Base-by-base conservation (phyloP, 768 basidiomycete species). In the Clitopilus passeckerianus region DNA sequence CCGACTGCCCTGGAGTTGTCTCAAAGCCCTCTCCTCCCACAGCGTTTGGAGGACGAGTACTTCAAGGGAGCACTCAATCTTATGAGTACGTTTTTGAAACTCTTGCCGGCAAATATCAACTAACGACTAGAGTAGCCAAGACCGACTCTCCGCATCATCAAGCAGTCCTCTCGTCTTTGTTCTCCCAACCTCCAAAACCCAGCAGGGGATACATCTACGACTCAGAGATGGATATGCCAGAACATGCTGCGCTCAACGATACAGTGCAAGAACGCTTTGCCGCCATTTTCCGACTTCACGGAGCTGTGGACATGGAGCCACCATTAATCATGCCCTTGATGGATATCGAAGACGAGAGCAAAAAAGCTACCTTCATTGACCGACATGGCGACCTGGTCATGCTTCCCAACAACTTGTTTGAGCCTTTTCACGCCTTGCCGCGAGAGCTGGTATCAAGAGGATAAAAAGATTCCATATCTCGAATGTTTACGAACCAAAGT, bases 341-440 rank as follows among this genome's bases (percentile, higher is more conserved):
- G 53, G 80, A 86, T 30, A 74, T 79, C 2, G 83, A 85, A 16
- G 87, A 90, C 30, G 84, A 87, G 33, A 79, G 80, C 43, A 82
- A 78, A 6, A 84, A 87, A 27, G 91, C 89, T 1, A 76, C 85
- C 6, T 85, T 93, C 63, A 81, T 98, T 30, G 95, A 96, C 72
- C 77, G 84, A 52, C 87, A 87, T 58, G 93, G 90, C 1, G 90
- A 92, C 62, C 76, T 90, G 0, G 86, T 94, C 6, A 77, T 79
- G 18, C 74, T 95, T 10, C 89, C 92, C 0, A 85, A 85, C 61
- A 87, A 90, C 64, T 80, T 86, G 4, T 75, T 93, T 22, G 75
- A 86, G 14, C 87, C 89, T 93, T 94, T 64, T 90, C 93, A n/a
- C 82, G 91, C 57, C 72, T 90, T 43, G 92, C 92, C n/a, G 91